Conservation (phyloP, 2,329 filamentous ascomycete species). For the Eutypella sp. region DNA sequence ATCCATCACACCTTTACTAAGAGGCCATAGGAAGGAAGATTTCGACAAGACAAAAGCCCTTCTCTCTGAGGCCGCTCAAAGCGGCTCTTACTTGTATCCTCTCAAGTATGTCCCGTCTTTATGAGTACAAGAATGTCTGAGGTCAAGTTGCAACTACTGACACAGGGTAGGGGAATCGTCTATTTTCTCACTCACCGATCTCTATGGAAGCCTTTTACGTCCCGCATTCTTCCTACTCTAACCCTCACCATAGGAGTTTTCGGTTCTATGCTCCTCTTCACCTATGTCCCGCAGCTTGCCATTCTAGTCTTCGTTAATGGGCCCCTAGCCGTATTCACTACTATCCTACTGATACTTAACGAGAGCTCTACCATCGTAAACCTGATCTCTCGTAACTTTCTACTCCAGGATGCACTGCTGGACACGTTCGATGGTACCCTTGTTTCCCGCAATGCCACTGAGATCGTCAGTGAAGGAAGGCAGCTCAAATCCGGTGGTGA, state of each 20-base stretch:
- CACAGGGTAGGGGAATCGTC: conserved; percentile 42
- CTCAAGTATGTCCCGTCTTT: conserved; percentile 47
- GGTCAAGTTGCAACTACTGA: background rate
- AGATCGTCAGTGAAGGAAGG: conserved; percentile 68
- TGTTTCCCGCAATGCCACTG: conserved; percentile 44
- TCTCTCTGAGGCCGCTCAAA: conserved; percentile 64
- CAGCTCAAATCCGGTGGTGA: conserved; percentile 61
- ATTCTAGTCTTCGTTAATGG: conserved; percentile 81
- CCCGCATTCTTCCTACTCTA: conserved; percentile 55
- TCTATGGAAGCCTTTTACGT: conserved; percentile 55
- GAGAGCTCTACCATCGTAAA: conserved; percentile 57
- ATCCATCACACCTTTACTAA: conserved; percentile 2
- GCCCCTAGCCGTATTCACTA: conserved; percentile 70
- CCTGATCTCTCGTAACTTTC: conserved; percentile 59
- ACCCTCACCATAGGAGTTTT: conserved; percentile 69
- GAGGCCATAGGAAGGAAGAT: conserved; percentile 58
- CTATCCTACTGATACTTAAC: conserved; percentile 61
- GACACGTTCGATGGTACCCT: conserved; percentile 83
- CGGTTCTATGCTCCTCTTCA: conserved; percentile 77
- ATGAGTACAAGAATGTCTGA: background rate
- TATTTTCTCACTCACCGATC: conserved; percentile 53
- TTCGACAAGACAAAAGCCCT: conserved; percentile 60
- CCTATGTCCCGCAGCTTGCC: conserved; percentile 80
- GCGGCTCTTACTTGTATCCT: conserved; percentile 80
- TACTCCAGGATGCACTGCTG: conserved; percentile 76